Evolutionary conservation across 106 monocot genomes (phyloP).

Genomic region (Allium fistulosum): DNA sequence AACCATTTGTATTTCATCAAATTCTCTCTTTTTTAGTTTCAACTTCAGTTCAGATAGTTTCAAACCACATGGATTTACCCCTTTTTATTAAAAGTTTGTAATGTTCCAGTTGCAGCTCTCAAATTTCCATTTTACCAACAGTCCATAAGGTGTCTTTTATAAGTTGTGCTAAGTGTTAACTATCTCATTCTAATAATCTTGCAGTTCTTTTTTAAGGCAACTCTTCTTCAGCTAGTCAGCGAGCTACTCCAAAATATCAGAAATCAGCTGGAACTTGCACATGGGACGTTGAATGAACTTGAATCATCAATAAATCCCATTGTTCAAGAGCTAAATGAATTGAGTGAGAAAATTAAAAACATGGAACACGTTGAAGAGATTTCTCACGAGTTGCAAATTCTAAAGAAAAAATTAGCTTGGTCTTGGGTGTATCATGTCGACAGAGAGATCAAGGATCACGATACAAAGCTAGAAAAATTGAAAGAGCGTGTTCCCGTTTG

Average conservation of each 20-base stretch:
- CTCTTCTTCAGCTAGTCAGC: constrained; percentile 92
- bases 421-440: constrained; percentile 94
- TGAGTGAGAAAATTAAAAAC: constrained; percentile 83
- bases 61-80: no score
- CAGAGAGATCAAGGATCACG: constrained; percentile 68
- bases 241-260: constrained; percentile 75
- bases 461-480: constrained; percentile 48
- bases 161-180: no score
- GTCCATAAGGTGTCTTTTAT: no score
- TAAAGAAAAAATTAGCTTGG: constrained; percentile 96
- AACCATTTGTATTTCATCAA: no score
- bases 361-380: constrained; percentile 99
- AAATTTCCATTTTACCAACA: no score
- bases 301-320: constrained; percentile 74
- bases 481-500: constrained; percentile 86
- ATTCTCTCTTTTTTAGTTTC: no score
- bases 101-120: no score
- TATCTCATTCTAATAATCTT: neutral
- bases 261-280: constrained; percentile 48
- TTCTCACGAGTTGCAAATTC: constrained; percentile 49
- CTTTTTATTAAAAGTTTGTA: no score
- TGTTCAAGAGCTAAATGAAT: constrained; percentile 56
- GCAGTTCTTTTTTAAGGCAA: constrained; percentile 98
- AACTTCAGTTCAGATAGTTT: no score
- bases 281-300: constrained; percentile 60